phyloP scores from a whole-genome alignment of 768 basidiomycete species.

The Pulveroboletus sp. region DNA sequence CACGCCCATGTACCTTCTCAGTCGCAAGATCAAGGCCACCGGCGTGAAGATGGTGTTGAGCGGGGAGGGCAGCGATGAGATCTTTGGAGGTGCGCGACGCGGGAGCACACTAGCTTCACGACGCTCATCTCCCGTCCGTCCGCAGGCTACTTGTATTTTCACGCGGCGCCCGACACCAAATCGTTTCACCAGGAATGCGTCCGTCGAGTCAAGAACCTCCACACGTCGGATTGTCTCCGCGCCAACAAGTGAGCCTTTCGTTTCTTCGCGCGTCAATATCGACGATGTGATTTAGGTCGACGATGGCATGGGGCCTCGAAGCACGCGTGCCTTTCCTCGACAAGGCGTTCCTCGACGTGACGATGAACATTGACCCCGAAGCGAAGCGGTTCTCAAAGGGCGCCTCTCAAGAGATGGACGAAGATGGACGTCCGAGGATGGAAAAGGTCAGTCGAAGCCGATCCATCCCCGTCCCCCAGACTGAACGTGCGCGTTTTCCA shows the following conservation, averaged over 20 bases:
- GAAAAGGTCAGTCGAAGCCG: conserved; percentile 71
- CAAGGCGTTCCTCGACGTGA: conserved; percentile 89
- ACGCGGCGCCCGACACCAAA: conserved; percentile 84
- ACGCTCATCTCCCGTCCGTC: background rate
- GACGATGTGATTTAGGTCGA: conserved; percentile 63
- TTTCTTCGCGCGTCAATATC: background rate
- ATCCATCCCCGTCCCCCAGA: conserved; percentile 4
- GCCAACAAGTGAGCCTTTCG: conserved; percentile 80
- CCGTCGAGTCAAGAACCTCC: conserved; percentile 93
- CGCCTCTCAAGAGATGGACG: conserved; percentile 64
- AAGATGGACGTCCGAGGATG: conserved; percentile 87
- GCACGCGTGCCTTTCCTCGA: conserved; percentile 99
- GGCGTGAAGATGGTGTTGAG: conserved; percentile 99
- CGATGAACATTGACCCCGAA: conserved; percentile 86
- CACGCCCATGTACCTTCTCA: conserved; percentile 98
- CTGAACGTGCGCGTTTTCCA: conserved; percentile 4
- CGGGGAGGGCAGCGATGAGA: conserved; percentile 97
- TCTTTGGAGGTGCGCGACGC: conserved; percentile 72
- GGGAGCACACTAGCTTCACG: background rate
- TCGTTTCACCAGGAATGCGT: conserved; percentile 96
- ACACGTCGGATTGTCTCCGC: conserved; percentile 94
- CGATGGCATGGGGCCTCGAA: conserved; percentile 99
- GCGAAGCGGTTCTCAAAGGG: conserved; percentile 90
- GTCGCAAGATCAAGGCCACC: conserved; percentile 98
- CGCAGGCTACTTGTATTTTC: conserved; percentile 97